phyloP scores from a whole-genome alignment of 1,284 basidiomycete species.

The Phlebopus sp. region DNA sequence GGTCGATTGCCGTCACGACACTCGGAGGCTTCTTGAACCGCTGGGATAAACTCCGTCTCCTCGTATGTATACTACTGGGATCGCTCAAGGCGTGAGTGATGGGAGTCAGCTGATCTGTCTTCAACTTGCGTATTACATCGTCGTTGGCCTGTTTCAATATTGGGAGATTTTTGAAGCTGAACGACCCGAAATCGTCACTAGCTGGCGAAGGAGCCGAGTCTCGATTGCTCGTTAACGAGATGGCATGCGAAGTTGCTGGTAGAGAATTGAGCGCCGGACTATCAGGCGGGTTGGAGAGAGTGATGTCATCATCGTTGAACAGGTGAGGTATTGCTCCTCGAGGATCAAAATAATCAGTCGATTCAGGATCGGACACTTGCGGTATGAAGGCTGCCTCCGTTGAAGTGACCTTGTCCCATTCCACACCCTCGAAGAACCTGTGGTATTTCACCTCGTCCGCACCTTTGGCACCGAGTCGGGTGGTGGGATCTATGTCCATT shows the following conservation, averaged over 20 bases:
- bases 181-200: constrained; percentile 93
- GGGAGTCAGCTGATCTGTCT: constrained; percentile 76
- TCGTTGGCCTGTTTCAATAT: constrained; percentile 98
- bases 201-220: constrained; percentile 50
- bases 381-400: constrained; percentile 95
- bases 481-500: constrained; percentile 78
- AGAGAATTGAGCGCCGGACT: constrained; percentile 44
- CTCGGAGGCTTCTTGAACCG: constrained; percentile 74
- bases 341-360: constrained; percentile 98
- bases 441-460: constrained; percentile 93
- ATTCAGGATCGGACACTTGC: constrained; percentile 92
- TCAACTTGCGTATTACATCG: constrained; percentile 94
- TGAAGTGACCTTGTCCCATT: constrained; percentile 90
- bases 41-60: constrained; percentile 72
- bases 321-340: constrained; percentile 88
- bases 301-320: constrained; percentile 81
- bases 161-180: constrained; percentile 97
- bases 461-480: constrained; percentile 84
- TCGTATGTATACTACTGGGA: constrained; percentile 50
- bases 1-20: constrained; percentile 67
- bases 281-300: constrained; percentile 48
- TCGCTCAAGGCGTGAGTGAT: constrained; percentile 72
- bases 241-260: constrained; percentile 43
- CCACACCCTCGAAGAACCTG: constrained; percentile 86
- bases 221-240: constrained; percentile 43